These are phyloP conservation scores for Neckera pumila DNA, from an alignment of 225 moss, liverwort and hornwort species.

Conservation along the genomic window DNA sequence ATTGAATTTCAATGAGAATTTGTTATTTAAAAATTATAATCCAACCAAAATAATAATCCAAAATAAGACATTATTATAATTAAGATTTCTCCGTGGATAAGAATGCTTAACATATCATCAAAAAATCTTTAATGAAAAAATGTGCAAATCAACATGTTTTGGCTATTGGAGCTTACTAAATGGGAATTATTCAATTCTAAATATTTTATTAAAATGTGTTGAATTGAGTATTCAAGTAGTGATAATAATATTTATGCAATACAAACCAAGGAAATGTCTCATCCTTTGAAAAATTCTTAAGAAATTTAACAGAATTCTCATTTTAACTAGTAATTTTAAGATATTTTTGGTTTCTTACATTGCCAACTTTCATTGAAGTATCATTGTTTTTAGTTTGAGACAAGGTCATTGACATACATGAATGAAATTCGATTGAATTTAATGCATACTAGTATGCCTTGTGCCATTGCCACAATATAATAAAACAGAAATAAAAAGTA, in stretches of 20 bases:
- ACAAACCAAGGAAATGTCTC: not conserved
- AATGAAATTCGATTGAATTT: not conserved
- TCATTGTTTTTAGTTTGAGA: not conserved
- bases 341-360: not conserved
- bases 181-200: not conserved
- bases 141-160: not conserved
- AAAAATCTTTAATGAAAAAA: not conserved
- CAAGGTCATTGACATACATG: not conserved
- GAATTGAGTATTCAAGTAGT: not conserved
- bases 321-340: not conserved
- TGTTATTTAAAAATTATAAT: not conserved
- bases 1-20: not conserved
- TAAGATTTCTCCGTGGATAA: not conserved
- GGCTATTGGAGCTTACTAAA: not conserved
- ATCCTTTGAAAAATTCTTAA: not conserved
- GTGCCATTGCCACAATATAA: too few species aligned
- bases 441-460: not conserved
- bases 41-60: too few species aligned
- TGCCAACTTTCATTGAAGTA: not conserved
- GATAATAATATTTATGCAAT: not conserved
- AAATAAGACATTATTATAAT: not conserved
- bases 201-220: fast-evolving
- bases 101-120: not conserved
- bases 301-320: not conserved
- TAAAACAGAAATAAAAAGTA: too few species aligned